Conservation (phyloP, 139 green algal genomes). For the Tetraselmis striata region DNA sequence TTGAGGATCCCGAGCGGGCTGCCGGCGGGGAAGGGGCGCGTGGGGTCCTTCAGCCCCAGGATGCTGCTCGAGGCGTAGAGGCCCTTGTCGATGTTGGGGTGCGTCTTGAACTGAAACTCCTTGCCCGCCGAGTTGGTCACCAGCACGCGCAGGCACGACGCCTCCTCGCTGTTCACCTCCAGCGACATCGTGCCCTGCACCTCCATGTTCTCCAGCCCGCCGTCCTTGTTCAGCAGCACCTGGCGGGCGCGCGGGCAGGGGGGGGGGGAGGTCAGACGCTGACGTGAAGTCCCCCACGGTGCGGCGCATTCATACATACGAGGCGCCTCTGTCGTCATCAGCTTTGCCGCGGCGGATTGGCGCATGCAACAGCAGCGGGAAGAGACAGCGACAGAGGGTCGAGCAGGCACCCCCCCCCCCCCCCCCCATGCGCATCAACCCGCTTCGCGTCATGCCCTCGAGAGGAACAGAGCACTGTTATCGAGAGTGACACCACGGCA, state of each 20-base stretch:
- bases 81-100: slow-evolving; percentile 99
- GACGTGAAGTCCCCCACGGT: too few species aligned
- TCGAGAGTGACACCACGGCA: too few species aligned
- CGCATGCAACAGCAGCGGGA: too few species aligned
- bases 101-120: slow-evolving; percentile 99
- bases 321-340: too few species aligned
- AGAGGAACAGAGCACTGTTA: too few species aligned
- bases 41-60: slow-evolving; percentile 88
- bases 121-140: slow-evolving; percentile 47
- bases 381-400: too few species aligned
- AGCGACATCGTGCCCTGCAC: slow-evolving; percentile 85
- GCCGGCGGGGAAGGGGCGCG: slow-evolving; percentile 85
- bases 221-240: slow-evolving; percentile 82
- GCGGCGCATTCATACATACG: too few species aligned
- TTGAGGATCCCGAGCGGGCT: slow-evolving; percentile 89
- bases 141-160: slow-evolving; percentile 62
- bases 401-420: too few species aligned
- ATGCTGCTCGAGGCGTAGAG: slow-evolving; percentile 63
- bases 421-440: too few species aligned
- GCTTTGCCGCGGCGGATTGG: too few species aligned
- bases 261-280: neutral
- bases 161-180: slow-evolving; percentile 56
- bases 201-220: slow-evolving; percentile 90
- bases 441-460: too few species aligned
- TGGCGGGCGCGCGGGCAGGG: neutral